Evolutionary conservation across 768 basidiomycete genomes (phyloP).

Genomic region (Arthromyces matolae): DNA sequence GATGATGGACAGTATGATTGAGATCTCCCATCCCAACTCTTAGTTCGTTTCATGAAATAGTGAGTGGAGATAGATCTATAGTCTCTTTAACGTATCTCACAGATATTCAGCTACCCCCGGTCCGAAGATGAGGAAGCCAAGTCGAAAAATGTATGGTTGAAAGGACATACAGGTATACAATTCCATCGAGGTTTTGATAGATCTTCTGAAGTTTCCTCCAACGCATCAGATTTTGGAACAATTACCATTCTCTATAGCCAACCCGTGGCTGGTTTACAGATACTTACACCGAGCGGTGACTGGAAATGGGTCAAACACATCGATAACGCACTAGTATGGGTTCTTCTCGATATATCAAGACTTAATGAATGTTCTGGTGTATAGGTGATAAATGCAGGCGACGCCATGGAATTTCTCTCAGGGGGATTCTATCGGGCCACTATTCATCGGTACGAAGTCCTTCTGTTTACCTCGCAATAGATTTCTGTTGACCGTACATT

Average conservation of each 20-base stretch:
- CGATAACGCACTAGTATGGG: conserved; percentile 40
- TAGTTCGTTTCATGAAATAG: conserved; percentile 50
- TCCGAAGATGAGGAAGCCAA: conserved; percentile 38
- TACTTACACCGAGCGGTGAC: conserved; percentile 35
- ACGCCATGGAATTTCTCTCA: conserved; percentile 43
- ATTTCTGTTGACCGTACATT: not conserved
- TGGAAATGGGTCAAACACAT: conserved; percentile 49
- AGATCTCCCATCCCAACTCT: too few relatives aligned
- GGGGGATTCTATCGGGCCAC: conserved; percentile 44
- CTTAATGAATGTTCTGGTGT: too few relatives aligned
- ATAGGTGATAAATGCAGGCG: conserved; percentile 37
- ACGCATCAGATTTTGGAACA: conserved; percentile 35
- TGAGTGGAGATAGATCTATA: conserved; percentile 20
- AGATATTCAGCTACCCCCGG: conserved; percentile 34
- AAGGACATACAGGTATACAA: conserved; percentile 51
- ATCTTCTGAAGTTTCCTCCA: not conserved
- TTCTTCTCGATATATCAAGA: not conserved
- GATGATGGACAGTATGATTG: too few relatives aligned
- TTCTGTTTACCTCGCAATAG: conserved; percentile 1
- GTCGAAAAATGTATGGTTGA: conserved; percentile 47
- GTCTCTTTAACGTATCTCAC: not conserved
- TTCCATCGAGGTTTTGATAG: too few relatives aligned
- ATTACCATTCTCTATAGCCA: conserved; percentile 48
- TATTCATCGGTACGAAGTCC: conserved; percentile 29
- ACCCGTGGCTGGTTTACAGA: conserved; percentile 45